phyloP scores from a whole-genome alignment of 2,329 filamentous ascomycete species.

The Penicillium thymicola region DNA sequence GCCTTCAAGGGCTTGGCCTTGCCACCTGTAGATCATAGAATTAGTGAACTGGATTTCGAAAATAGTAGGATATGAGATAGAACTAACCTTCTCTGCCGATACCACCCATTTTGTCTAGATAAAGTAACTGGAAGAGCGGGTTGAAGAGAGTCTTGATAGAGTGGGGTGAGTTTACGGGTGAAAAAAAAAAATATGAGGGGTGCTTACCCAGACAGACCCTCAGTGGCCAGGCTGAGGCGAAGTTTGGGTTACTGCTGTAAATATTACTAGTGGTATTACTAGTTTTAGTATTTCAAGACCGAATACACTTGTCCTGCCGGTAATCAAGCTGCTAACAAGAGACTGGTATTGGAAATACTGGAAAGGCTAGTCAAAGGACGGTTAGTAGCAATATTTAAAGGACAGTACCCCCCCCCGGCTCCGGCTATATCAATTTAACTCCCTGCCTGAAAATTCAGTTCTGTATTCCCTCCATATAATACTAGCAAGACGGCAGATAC shows the following conservation, averaged over 20 bases:
- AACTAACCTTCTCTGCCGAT: constrained; percentile 61
- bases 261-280: background rate
- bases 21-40: constrained; percentile 56
- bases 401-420: no score
- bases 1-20: constrained; percentile 84
- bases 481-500: no score
- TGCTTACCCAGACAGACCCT: constrained; percentile 22
- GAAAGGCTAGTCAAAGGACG: no score
- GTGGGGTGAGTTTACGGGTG: background rate
- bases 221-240: background rate
- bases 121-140: background rate
- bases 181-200: constrained; percentile 14
- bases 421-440: no score
- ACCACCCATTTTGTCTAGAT: constrained; percentile 56
- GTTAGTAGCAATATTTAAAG: no score
- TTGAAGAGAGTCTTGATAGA: constrained; percentile 1
- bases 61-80: background rate
- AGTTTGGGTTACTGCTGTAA: background rate
- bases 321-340: accelerated
- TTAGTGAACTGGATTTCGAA: constrained; percentile 14
- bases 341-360: background rate
- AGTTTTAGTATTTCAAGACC: background rate
- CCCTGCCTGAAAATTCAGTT: no score
- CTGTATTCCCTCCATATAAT: no score
- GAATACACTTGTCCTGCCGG: background rate